Conservation (phyloP, 352 stramenopile species). For the Bremia lactucae region DNA sequence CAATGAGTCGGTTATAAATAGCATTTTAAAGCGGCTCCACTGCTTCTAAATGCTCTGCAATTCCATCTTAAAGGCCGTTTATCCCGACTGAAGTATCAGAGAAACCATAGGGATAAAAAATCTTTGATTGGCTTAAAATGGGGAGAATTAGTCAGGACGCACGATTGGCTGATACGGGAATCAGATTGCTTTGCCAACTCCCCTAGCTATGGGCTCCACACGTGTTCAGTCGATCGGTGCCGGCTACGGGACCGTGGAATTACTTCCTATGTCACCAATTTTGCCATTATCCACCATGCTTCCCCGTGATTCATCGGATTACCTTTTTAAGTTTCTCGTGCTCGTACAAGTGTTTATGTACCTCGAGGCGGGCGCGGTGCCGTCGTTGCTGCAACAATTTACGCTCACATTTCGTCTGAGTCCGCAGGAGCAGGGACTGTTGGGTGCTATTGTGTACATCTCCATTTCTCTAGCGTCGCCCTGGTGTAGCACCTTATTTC, state of each 20-base stretch:
- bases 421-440: slow-evolving; percentile 67
- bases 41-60: no score
- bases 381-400: slow-evolving; percentile 73
- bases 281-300: slow-evolving; percentile 6
- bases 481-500: slow-evolving; percentile 74
- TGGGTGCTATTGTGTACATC: slow-evolving; percentile 79
- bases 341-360: slow-evolving; percentile 83
- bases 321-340: slow-evolving; percentile 83
- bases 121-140: no score
- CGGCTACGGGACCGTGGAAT: slow-evolving; percentile 19
- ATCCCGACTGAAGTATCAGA: no score
- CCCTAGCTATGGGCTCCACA: slow-evolving; percentile 13
- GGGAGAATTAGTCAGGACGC: no score
- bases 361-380: slow-evolving; percentile 75
- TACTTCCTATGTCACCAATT: slow-evolving; percentile 9
- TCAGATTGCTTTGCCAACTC: slow-evolving; percentile 6
- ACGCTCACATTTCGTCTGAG: slow-evolving; percentile 66
- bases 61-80: no score
- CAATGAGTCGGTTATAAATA: no score
- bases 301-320: slow-evolving; percentile 22
- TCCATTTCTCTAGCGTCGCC: slow-evolving; percentile 68
- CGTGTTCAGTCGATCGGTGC: slow-evolving; percentile 16
- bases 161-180: slow-evolving; percentile 6
- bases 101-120: no score
- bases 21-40: no score